Base-by-base conservation (phyloP, 1,284 basidiomycete species). In the Uromyces viciae-fabae region DNA sequence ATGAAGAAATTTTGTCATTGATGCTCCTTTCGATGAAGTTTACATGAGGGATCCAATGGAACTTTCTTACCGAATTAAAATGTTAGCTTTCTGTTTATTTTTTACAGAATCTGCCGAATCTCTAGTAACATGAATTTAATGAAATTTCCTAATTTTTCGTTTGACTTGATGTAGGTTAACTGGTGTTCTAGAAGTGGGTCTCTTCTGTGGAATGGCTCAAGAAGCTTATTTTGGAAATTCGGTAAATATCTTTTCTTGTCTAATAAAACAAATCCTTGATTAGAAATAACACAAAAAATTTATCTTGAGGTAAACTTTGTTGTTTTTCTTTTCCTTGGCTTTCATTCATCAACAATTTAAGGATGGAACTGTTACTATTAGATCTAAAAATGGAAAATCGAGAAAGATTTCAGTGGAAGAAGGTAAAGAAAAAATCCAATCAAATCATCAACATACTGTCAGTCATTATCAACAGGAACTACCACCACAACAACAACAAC, bases 181-280 rank as follows among this genome's bases (percentile, higher is more conserved):
- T 0, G 96, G 97, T 81, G 94, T 99, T 15, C 92, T 98, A 42
- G 96, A 99, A 86, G 97, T 98, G 43, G 97, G 97, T 0, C 87
- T 99, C 31, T 99, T 99, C 88, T 95, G 93, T 85, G 88, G 91
- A 77, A 92, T 98, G 89, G 94, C 93, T n/a, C 90, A 92, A 86
- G 94, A 94, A 0, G 95, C 95, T 14, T 99, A 98, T 89, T 99
- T 98, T 88, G 96, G 96, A 25, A 96, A 97, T 84, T 89, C 91
- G 87, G 92, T 93, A 81, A 82, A 88, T 85, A 19, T n/a, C 33
- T 17, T 60, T 40, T 31, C 75, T n/a, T 71, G 76, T 33, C n/a
- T 42, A 25, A 62, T 31, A 28, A 66, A 49, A 25, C 36, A 4
- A 17, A 3, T 3, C n/a, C 33, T 58, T 25, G 19, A 28, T 8